A percentile compares a stretch with the other conserved stretches of the same genome.
Evolutionary conservation across 2,329 filamentous ascomycete genomes (phyloP).

Genomic region (Rhexocercosporidium sp.): DNA sequence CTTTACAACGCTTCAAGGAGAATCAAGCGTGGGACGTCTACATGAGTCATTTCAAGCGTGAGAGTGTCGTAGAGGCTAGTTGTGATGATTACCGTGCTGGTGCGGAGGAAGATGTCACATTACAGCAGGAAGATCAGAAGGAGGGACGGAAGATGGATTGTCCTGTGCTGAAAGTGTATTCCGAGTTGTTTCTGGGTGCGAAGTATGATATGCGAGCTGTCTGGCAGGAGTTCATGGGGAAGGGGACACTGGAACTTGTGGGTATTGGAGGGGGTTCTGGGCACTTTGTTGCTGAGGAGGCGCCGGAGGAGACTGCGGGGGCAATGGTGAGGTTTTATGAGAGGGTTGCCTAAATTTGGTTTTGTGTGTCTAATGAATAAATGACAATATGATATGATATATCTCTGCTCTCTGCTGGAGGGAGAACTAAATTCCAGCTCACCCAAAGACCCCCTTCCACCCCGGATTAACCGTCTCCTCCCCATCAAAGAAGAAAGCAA

Average conservation of each 20-base stretch:
- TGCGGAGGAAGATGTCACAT: conserved; percentile 47
- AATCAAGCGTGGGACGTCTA: conserved; percentile 52
- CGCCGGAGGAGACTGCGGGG: conserved; percentile 43
- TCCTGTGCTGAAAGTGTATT: conserved; percentile 51
- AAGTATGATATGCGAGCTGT: conserved; percentile 48
- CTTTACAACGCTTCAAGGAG: conserved; percentile 32
- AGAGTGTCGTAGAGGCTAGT: conserved; percentile 48
- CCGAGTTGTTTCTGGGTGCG: conserved; percentile 48
- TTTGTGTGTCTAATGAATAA: too few relatives aligned
- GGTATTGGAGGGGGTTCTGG: conserved; percentile 46
- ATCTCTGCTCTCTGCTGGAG: too few relatives aligned
- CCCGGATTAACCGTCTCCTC: not conserved
- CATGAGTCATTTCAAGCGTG: conserved; percentile 47
- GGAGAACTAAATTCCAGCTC: not conserved
- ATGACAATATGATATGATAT: too few relatives aligned
- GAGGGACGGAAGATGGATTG: conserved; percentile 49
- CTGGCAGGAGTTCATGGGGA: conserved; percentile 52
- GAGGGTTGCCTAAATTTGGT: not conserved
- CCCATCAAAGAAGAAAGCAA: not conserved
- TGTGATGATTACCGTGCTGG: conserved; percentile 55
- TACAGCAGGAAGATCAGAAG: conserved; percentile 52
- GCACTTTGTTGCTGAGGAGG: conserved; percentile 54
- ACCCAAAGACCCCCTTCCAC: not conserved
- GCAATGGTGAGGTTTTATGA: conserved; percentile 27
- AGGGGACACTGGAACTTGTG: conserved; percentile 39